Conservation (phyloP, 176 grass and related monocot species). For the Carex cristatella region DNA sequence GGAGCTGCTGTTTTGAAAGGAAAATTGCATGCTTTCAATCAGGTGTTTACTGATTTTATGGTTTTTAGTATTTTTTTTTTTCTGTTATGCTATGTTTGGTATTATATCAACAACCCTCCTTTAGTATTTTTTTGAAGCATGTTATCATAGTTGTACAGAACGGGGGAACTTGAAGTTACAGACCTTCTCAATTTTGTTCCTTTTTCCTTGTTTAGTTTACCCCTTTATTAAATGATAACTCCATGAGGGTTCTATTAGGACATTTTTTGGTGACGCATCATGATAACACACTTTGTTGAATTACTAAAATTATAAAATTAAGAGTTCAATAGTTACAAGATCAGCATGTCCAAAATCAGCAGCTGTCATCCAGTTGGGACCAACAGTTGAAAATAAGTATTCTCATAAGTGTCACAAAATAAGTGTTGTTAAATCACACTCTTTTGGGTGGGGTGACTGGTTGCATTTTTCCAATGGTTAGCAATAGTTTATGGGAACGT, state of each 20-base stretch:
- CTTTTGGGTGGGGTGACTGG: background rate
- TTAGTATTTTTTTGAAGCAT: background rate
- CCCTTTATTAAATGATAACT: background rate
- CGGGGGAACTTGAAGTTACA: background rate
- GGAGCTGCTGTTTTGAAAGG: conserved; percentile 86
- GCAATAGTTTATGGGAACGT: background rate
- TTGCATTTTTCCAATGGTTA: background rate
- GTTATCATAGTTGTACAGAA: background rate
- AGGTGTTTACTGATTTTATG: conserved; percentile 32
- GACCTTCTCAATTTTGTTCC: background rate
- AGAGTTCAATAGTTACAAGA: background rate
- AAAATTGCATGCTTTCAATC: conserved; percentile 92
- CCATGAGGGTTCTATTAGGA: background rate
- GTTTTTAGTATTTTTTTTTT: background rate
- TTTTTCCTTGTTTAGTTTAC: background rate
- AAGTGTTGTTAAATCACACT: background rate
- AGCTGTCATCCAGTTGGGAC: background rate
- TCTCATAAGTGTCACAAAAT: background rate
- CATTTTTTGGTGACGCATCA: background rate
- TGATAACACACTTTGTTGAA: background rate
- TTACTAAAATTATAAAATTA: background rate
- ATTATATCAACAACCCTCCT: background rate
- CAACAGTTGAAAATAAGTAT: background rate
- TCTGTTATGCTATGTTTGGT: background rate
- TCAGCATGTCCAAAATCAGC: background rate